Percentiles rank a stretch among this genome's conserved stretches.
Conservation (phyloP, 768 basidiomycete species). For the Neoboletus brunneissimus region DNA sequence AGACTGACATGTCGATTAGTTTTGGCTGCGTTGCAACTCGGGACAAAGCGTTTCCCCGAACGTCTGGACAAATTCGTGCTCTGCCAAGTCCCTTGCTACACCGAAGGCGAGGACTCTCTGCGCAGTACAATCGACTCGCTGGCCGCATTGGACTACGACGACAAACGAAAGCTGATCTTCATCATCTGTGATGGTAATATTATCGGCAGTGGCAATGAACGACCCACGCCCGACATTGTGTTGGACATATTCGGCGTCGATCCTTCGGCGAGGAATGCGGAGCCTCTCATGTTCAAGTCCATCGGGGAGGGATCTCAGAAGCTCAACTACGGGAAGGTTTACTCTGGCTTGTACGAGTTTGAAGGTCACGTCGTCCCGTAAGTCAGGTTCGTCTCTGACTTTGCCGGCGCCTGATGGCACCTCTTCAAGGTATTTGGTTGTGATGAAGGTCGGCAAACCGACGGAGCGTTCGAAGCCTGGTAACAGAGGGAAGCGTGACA, state of each 20-base stretch:
- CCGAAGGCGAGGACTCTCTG: slow-evolving; percentile 67
- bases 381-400: slow-evolving; percentile 19
- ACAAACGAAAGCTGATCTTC: slow-evolving; percentile 67
- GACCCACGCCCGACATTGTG: slow-evolving; percentile 63
- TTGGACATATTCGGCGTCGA: slow-evolving; percentile 68
- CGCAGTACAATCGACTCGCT: slow-evolving; percentile 69
- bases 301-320: slow-evolving; percentile 64
- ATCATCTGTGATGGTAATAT: slow-evolving; percentile 71
- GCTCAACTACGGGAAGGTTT: slow-evolving; percentile 68
- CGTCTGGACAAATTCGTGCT: slow-evolving; percentile 68
- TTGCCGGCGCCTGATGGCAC: neutral
- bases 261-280: slow-evolving; percentile 57
- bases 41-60: slow-evolving; percentile 59
- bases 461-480: slow-evolving; percentile 63
- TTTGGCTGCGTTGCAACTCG: slow-evolving; percentile 61
- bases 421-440: slow-evolving; percentile 50
- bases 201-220: slow-evolving; percentile 66
- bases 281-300: slow-evolving; percentile 67
- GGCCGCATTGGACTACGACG: slow-evolving; percentile 62
- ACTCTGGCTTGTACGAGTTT: slow-evolving; percentile 69
- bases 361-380: slow-evolving; percentile 69
- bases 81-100: slow-evolving; percentile 69
- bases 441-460: slow-evolving; percentile 66
- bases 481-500: slow-evolving; percentile 68
- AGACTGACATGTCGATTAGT: slow-evolving; percentile 37